A percentile compares a stretch with the other conserved stretches of the same genome.
These are phyloP conservation scores for Botryotinia calthae DNA, from an alignment of 2,329 filamentous ascomycete genomes.

Conservation along the genomic window DNA sequence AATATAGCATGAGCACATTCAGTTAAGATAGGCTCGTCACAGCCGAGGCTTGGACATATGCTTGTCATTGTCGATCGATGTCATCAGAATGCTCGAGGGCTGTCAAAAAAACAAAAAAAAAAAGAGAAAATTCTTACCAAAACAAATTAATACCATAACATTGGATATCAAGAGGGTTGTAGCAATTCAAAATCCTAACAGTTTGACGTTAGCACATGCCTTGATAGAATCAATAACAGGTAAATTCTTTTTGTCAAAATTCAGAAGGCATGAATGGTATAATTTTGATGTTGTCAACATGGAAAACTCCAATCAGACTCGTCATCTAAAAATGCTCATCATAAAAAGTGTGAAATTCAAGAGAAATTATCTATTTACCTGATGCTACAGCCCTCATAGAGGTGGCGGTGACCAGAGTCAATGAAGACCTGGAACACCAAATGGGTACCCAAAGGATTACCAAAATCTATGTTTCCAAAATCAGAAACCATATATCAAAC, in stretches of 20 bases:
- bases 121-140: constrained; percentile 26
- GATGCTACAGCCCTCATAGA: neutral
- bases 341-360: constrained; percentile 33
- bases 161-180: neutral
- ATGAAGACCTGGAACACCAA: neutral
- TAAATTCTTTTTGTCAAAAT: constrained; percentile 30
- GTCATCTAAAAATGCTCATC: constrained; percentile 65
- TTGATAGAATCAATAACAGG: constrained; percentile 33
- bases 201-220: constrained; percentile 17
- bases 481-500: constrained; percentile 14
- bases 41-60: constrained; percentile 87
- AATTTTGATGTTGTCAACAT: constrained; percentile 65
- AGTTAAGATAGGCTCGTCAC: constrained; percentile 55
- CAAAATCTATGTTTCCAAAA: constrained; percentile 9
- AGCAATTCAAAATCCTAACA: neutral
- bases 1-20: constrained; percentile 39
- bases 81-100: constrained; percentile 65
- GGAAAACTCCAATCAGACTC: constrained; percentile 74
- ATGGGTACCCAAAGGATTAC: neutral
- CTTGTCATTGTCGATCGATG: constrained; percentile 81
- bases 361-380: constrained; percentile 26
- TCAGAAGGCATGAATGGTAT: constrained; percentile 71
- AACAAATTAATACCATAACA: neutral
- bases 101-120: constrained; percentile 22
- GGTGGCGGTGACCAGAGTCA: neutral